Evolutionary conservation across 257 asterid genomes (phyloP).

Genomic region (Solanum commersonii): DNA sequence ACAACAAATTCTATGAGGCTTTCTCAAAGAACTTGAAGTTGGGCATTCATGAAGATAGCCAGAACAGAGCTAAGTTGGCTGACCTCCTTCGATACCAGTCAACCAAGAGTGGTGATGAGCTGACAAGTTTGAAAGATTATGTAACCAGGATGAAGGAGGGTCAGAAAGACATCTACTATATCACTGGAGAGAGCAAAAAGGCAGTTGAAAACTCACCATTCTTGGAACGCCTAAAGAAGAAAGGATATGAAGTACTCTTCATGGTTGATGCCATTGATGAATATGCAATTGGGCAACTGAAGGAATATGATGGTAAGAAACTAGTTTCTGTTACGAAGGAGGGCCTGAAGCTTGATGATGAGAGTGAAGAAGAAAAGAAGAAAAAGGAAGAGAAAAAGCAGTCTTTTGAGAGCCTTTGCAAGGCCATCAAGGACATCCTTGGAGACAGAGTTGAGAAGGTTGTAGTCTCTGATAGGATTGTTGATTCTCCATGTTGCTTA

Average conservation of each 20-base stretch:
- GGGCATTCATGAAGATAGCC: not conserved
- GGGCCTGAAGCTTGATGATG: not conserved
- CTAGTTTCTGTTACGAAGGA: not conserved
- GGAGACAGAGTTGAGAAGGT: not conserved
- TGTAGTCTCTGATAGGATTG: not conserved
- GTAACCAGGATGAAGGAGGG: not conserved
- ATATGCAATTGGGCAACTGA: not conserved
- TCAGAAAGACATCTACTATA: conserved; percentile 5
- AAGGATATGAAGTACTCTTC: not conserved
- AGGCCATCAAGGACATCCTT: not conserved
- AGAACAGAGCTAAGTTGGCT: not conserved
- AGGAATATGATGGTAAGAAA: not conserved
- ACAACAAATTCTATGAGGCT: not conserved
- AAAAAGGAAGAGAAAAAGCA: not conserved
- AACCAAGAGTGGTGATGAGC: conserved; percentile 3
- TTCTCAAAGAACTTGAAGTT: not conserved
- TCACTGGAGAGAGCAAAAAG: not conserved
- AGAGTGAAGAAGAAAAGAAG: not conserved
- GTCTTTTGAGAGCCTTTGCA: not conserved
- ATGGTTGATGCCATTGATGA: conserved; percentile 1
- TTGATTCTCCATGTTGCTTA: conserved; percentile 5
- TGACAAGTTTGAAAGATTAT: conserved; percentile 1
- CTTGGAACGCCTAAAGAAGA: not conserved
- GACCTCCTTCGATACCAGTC: conserved; percentile 1
- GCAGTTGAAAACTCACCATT: not conserved